A percentile compares a stretch with the other conserved stretches of the same genome.
Evolutionary conservation across 345 rosid genomes (phyloP).

Genomic region (Cardamine occulta): DNA sequence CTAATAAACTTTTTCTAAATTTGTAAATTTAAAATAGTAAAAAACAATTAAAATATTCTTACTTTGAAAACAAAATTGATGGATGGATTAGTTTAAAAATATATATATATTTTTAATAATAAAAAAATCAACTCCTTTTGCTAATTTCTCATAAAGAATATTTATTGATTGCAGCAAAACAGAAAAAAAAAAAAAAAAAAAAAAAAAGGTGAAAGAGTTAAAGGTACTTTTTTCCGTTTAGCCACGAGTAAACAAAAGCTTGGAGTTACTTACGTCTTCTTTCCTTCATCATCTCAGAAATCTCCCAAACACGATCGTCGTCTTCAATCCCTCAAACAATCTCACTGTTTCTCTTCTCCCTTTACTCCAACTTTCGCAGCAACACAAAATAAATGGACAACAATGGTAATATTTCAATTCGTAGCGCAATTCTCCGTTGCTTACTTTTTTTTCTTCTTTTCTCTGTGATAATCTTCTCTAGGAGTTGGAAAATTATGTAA

Average conservation of each 20-base stretch:
- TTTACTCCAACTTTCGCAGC: background rate
- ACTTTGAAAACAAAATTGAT: background rate
- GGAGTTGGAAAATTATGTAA: background rate
- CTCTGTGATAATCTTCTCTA: background rate
- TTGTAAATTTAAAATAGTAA: background rate
- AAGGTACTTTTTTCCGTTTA: background rate
- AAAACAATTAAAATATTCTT: background rate
- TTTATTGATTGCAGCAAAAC: background rate
- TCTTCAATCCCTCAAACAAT: conserved; percentile 5
- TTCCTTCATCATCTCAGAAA: background rate
- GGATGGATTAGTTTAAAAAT: too few species aligned
- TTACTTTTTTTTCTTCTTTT: background rate
- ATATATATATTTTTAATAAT: too few species aligned
- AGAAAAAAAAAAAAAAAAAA: too few species aligned
- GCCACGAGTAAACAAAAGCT: background rate
- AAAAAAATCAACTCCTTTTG: too few species aligned
- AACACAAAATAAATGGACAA: conserved; percentile 3
- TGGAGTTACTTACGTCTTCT: background rate
- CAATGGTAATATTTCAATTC: conserved; percentile 29
- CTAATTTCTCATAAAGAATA: background rate
- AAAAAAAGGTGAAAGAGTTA: background rate
- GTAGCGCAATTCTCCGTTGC: conserved; percentile 1
- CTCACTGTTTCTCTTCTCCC: background rate
- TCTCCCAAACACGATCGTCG: conserved; percentile 1
- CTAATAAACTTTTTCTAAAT: background rate